Conservation (phyloP, 305 asterid species). For the Fraxinus floribunda region DNA sequence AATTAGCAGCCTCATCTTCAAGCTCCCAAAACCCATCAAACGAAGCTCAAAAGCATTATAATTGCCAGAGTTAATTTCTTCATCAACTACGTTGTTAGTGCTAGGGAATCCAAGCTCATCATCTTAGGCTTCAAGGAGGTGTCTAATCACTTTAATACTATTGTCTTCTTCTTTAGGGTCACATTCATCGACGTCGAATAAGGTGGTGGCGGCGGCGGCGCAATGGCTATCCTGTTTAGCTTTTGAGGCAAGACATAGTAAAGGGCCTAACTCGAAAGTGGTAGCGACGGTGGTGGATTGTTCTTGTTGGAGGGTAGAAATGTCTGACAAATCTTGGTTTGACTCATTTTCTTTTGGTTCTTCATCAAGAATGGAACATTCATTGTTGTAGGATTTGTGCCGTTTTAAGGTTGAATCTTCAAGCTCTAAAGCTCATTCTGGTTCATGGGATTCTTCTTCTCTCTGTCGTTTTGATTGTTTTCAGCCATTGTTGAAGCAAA, state of each 20-base stretch:
- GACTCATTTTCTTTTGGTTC: slow-evolving; percentile 37
- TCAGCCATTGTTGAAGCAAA: slow-evolving; percentile 49
- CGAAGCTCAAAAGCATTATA: slow-evolving; percentile 26
- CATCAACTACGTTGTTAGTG: slow-evolving; percentile 24
- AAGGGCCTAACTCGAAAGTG: background rate
- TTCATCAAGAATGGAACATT: slow-evolving; percentile 50
- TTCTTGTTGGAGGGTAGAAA: slow-evolving; percentile 55
- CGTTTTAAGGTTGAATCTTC: slow-evolving; percentile 39
- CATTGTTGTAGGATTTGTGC: slow-evolving; percentile 38
- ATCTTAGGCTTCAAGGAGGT: slow-evolving; percentile 82
- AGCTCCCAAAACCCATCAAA: slow-evolving; percentile 67
- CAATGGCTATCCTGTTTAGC: slow-evolving; percentile 6
- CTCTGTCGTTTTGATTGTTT: slow-evolving; percentile 49
- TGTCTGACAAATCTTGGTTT: slow-evolving; percentile 39
- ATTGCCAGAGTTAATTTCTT: slow-evolving; percentile 27
- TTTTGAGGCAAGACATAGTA: slow-evolving; percentile 18
- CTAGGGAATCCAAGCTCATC: slow-evolving; percentile 84
- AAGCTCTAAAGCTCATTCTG: background rate
- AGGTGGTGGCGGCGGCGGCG: background rate
- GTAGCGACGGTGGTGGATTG: slow-evolving; percentile 25
- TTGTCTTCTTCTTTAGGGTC: slow-evolving; percentile 33
- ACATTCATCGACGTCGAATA: background rate
- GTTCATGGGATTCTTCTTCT: slow-evolving; percentile 26
- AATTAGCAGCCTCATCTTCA: slow-evolving; percentile 69
- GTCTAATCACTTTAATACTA: slow-evolving; percentile 49